Base-by-base conservation (phyloP, 1,284 basidiomycete genomes). In the Vanrija sp. region DNA sequence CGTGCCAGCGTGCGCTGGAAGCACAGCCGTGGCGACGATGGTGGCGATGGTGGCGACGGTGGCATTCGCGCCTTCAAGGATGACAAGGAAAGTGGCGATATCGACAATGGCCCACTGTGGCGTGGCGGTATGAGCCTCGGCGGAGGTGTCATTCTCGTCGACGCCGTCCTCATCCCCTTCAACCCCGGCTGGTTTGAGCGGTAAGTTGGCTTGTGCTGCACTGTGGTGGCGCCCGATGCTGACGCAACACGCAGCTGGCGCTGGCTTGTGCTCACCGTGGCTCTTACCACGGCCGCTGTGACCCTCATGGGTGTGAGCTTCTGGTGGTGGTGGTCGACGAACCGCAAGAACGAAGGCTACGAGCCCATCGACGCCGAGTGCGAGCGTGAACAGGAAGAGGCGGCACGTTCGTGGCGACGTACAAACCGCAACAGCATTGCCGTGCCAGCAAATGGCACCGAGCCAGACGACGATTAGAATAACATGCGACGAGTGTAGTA, bases 121-220 rank as follows among this genome's bases (percentile, higher is more conserved):
- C 62, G 61, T 42, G 72, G 69, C 22, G 72, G 67, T 22, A 73
- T 79, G 65, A 70, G 72, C 0, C 61, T 76, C 8, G 78, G 77
- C 1, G 92, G 93, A 2, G 95, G 96, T 4, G 89, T 98, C 23
- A 81, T 98, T 53, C 82, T 87, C 72, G 86, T 98, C 59, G 89
- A 97, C 76, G 79, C 81, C 22, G 80, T 97, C 9, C 77, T 98
- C 41, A 67, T 85, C 36, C 95, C 95, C 18, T 98, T 94, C 71
- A 78, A 85, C 57, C 91, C 95, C 0, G 80, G 84, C 15, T 89
- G 87, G 88, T 89, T 85, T 81, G 75, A 81, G 48, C 78, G 82
- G 42, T 56, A 36, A 39, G 52, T 45, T 6, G 24, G 31, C 31
- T 12, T 38, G 22, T 14, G 45, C 14, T 19, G 19, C 18, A 5